Evolutionary conservation across 176 grass and related monocot species (phyloP), one percentile per base, ranked within the genome.

Genomic region (Bolboschoenus planiculmis): DNA sequence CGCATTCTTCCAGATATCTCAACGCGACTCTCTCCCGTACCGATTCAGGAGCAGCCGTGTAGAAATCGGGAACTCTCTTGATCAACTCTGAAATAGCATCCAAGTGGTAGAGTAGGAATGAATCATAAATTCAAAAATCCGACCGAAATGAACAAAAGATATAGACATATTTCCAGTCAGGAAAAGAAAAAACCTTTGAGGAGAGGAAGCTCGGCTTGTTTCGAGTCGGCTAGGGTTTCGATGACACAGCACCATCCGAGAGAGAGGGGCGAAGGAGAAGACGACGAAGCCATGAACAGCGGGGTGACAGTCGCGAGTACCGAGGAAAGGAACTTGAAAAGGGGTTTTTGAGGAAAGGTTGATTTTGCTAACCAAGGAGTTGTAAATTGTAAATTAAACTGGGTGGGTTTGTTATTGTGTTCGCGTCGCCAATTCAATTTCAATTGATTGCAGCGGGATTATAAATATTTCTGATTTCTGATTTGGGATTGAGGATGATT

Each of bases 211-310:
- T 85, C 77, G 20, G 84, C 26, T 44, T 51, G 29, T 53, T 80
- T 81, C 7, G 50, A 44, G 18, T 85, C 77, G 26, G 83, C 82
- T 85, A 88, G 83, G 87, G 87, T 73, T 81, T 88, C 87, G 33
- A 88, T 47, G 62, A 85, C 30, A 61, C 35, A 81, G 23, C 40
- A 65, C 87, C 76, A 81, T 13, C 73, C 23, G 83, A 81, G 83
- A 51, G 86, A 62, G 35, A 2, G 40, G 33, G 81, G 13, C 20
- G 80, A 48, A 29, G 81, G 43, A 37, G 71, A 79, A 72, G 47
- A 18, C 4, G 33, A 60, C 24, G 66, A 78, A 47, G 10, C 42
- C 70, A 74, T 74, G 42, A 27, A 21, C 23, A 66, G 15, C 31
- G 3, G 26, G 10, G 1, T 14, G 23, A 26, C 21, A 47, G 36